Evolutionary conservation across 2,329 filamentous ascomycete genomes (phyloP), one percentile per base, ranked within the genome.

Genomic region (Tothia fuscella): DNA sequence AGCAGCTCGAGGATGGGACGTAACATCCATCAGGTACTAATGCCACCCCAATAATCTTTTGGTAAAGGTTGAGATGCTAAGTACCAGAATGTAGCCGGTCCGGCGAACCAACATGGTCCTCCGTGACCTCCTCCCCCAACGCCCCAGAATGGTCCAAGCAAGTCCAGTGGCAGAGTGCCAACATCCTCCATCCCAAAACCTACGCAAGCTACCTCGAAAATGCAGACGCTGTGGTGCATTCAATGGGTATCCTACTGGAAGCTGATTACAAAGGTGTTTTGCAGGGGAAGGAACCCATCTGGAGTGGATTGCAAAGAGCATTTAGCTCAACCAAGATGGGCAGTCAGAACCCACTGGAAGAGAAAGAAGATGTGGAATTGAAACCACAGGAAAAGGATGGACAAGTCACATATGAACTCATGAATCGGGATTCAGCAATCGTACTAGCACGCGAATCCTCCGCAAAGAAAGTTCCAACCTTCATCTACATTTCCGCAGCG

Each of bases 231-330:
- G 88, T 96, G 20, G 81, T 98, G 35, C 91, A 98, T 69, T 86
- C 74, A 55, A 88, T 96, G 81, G 91, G 91, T 7, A 95, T 98
- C 53, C 72, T 98, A 14, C 75, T 98, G 7, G 91, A 98, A 67
- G 87, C 88, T 38, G 91, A 98, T 67, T 98, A 98, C 75, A 98
- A 98, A 64, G 83, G 82, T 51, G 80, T 94, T 13, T 59, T 98
- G 20, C 80, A 78, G 16, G 91, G 91, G 38, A 78, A 75, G 46
- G 88, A 94, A 54, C 86, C 83, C 0, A 78, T 86, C n/a, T 63
- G 93, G 40, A 63, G 76, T 5, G 89, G 86, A 1, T 66, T 98
- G 12, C 74, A 76, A 47, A 79, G 81, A 52, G 85, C 86, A 20
- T 93, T 96, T 59, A 77, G 78, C 39, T 59, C 75, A 1, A 70